Conservation (phyloP, 805 yeast species). For the Yarrowia keelungensis region DNA sequence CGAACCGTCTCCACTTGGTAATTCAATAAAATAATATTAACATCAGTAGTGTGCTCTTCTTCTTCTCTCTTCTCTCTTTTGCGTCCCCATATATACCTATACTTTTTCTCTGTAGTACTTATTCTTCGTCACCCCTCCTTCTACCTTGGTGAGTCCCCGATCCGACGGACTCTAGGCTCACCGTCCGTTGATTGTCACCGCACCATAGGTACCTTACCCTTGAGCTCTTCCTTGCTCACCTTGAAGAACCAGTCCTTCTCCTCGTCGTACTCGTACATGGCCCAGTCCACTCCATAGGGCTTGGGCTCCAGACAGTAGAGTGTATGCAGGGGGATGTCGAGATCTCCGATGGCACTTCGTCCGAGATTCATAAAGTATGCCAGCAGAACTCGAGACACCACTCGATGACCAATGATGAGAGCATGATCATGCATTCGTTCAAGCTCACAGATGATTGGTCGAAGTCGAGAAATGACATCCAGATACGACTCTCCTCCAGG, state of each 20-base stretch:
- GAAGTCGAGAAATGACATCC: constrained; percentile 87
- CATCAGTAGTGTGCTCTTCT: constrained; percentile 15
- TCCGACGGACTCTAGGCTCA: constrained; percentile 36
- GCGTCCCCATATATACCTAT: constrained; percentile 18
- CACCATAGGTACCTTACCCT: constrained; percentile 30
- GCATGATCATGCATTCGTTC: constrained; percentile 91
- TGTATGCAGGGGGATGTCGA: constrained; percentile 93
- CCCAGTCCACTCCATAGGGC: constrained; percentile 96
- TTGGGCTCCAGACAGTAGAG: constrained; percentile 88
- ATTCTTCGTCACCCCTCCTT: neutral
- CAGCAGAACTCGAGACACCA: constrained; percentile 82
- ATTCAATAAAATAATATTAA: constrained; percentile 15
- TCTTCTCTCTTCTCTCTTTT: neutral
- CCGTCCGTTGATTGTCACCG: constrained; percentile 36
- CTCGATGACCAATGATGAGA: constrained; percentile 84
- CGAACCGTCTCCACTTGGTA: neutral
- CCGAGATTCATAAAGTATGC: constrained; percentile 87
- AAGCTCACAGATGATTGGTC: constrained; percentile 90
- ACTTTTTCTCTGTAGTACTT: neutral
- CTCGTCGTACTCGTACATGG: constrained; percentile 86
- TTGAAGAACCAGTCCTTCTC: constrained; percentile 75
- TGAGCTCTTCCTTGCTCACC: constrained; percentile 53
- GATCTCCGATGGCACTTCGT: constrained; percentile 79
- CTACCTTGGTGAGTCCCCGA: constrained; percentile 28
- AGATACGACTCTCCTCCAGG: constrained; percentile 95